phyloP scores from a whole-genome alignment of 2,329 filamentous ascomycete genomes.

The Xylaria sp. region DNA sequence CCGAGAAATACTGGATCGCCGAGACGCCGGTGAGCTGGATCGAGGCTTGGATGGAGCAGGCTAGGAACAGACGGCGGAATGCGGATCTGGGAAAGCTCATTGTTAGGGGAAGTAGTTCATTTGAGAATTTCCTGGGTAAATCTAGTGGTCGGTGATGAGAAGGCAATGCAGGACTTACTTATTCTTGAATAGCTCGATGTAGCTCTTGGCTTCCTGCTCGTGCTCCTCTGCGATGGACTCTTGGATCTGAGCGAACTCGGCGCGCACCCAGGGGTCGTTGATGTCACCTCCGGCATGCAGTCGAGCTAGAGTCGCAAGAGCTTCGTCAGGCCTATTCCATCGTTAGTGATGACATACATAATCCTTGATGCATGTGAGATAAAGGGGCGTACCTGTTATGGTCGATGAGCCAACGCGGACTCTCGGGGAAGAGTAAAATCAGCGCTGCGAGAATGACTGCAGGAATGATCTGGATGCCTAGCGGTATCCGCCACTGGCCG shows the following conservation, averaged over 20 bases:
- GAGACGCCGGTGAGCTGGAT: slow-evolving; percentile 82
- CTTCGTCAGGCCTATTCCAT: slow-evolving; percentile 67
- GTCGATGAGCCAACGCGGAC: slow-evolving; percentile 79
- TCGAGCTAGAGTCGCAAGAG: slow-evolving; percentile 72
- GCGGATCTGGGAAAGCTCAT: slow-evolving; percentile 56
- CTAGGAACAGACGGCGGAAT: slow-evolving; percentile 78
- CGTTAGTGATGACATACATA: background rate
- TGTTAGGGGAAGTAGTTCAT: background rate
- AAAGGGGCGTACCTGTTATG: slow-evolving; percentile 58
- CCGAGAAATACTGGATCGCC: slow-evolving; percentile 80
- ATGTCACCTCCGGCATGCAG: slow-evolving; percentile 76
- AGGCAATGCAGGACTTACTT: slow-evolving; percentile 47
- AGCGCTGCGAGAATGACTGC: slow-evolving; percentile 72
- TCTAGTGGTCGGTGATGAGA: background rate
- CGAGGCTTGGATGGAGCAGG: slow-evolving; percentile 74
- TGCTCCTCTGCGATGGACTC: slow-evolving; percentile 71
- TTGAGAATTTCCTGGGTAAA: background rate
- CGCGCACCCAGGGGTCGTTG: slow-evolving; percentile 75
- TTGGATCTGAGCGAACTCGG: slow-evolving; percentile 78
- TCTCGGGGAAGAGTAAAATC: slow-evolving; percentile 78
- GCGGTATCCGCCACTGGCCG: slow-evolving; percentile 64
- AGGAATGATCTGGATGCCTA: slow-evolving; percentile 78
- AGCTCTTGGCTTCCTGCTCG: slow-evolving; percentile 76
- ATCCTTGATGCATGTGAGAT: background rate
- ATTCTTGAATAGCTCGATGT: slow-evolving; percentile 74